Evolutionary conservation across 305 asterid genomes (phyloP).

Genomic region (Galium porrigens): DNA sequence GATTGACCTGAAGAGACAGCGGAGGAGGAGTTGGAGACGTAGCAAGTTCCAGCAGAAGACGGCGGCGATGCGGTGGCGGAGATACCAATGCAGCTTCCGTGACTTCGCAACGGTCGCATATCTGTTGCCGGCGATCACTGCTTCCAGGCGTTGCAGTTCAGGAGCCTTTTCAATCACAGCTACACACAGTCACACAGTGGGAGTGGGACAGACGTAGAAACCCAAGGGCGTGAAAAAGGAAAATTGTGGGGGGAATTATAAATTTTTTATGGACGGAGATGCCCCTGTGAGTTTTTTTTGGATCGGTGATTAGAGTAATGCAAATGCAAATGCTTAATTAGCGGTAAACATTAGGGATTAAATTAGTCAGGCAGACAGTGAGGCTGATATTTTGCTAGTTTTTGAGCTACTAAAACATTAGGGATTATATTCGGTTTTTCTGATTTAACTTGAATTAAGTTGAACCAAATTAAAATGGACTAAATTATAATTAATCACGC

Average conservation of each 20-base stretch:
- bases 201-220: not conserved
- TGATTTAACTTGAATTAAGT: not conserved
- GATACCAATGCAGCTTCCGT: conserved; percentile 19
- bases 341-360: not conserved
- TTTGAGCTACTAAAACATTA: too few relatives aligned
- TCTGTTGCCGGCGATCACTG: conserved; percentile 1
- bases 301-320: not conserved
- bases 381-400: not conserved
- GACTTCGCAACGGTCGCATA: conserved; percentile 15
- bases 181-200: not conserved
- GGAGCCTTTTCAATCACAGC: not conserved
- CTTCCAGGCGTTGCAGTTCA: not conserved
- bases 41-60: conserved; percentile 9
- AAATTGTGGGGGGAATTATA: conserved; percentile 1
- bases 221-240: not conserved
- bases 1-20: conserved; percentile 14
- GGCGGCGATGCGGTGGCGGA: conserved; percentile 11
- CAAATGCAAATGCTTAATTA: conserved; percentile 1
- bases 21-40: conserved; percentile 12
- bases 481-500: not conserved
- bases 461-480: not conserved
- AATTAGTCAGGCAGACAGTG: conserved; percentile 2
- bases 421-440: too few relatives aligned
- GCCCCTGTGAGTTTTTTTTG: not conserved
- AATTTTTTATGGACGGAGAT: not conserved